Conservation (phyloP, 805 yeast species). For the Naumovozyma baii region DNA sequence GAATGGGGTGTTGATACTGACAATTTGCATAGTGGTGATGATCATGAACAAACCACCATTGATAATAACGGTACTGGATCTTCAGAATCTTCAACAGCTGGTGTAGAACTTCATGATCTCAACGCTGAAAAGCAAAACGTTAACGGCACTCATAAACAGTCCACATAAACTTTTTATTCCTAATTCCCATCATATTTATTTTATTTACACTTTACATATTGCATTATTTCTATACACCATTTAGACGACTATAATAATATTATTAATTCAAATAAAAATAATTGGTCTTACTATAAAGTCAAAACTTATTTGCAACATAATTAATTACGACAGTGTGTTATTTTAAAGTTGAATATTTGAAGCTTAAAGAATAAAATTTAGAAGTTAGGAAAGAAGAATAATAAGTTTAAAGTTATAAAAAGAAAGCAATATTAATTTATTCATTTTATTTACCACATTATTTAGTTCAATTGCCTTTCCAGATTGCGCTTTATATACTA, state of each 20-base stretch:
- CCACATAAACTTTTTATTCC: not conserved
- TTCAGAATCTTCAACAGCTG: slow-evolving; percentile 32
- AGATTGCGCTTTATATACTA: no score
- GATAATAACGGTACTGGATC: not conserved
- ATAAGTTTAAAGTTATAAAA: no score
- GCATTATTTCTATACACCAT: not conserved
- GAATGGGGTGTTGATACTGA: slow-evolving; percentile 34
- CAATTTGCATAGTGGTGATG: slow-evolving; percentile 9
- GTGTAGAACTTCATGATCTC: not conserved
- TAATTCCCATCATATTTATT: not conserved
- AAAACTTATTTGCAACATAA: no score
- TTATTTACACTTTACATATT: not conserved
- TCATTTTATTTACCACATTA: no score
- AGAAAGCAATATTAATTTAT: no score
- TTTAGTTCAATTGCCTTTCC: no score
- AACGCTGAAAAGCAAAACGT: not conserved
- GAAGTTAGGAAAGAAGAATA: no score
- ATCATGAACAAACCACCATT: slow-evolving; percentile 2
- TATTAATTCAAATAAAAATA: not conserved
- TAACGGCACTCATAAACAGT: not conserved
- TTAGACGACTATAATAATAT: not conserved
- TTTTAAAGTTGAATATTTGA: no score
- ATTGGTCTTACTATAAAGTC: no score
- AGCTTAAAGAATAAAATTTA: no score
- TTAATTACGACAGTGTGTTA: no score